These are phyloP conservation scores for Psilocybe sp. DNA, from an alignment of 768 basidiomycete genomes.

Conservation along the genomic window DNA sequence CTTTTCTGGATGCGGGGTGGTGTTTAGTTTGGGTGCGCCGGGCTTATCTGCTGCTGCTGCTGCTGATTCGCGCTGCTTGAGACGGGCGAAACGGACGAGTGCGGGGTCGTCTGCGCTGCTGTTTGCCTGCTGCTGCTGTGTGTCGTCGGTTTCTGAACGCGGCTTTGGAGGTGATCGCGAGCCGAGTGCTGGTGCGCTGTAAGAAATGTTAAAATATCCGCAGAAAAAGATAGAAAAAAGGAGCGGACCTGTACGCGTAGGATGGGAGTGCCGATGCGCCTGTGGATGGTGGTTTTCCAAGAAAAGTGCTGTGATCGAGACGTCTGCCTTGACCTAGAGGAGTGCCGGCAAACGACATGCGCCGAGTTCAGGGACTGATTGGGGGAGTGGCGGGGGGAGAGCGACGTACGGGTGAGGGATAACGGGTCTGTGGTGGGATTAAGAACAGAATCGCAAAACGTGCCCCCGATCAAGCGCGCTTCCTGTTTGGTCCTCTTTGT, in stretches of 20 bases:
- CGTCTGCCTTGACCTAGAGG: slow-evolving; percentile 84
- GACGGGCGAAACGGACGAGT: slow-evolving; percentile 39
- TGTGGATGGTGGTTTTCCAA: slow-evolving; percentile 53
- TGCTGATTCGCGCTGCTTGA: slow-evolving; percentile 41
- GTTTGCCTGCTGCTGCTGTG: slow-evolving; percentile 22
- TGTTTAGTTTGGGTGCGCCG: slow-evolving; percentile 41
- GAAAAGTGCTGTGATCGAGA: slow-evolving; percentile 77
- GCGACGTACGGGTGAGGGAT: too few species aligned
- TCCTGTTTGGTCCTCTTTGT: too few species aligned
- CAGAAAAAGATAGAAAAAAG: slow-evolving; percentile 18
- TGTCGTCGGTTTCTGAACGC: slow-evolving; percentile 27
- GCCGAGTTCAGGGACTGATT: slow-evolving; percentile 23
- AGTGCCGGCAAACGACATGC: slow-evolving; percentile 87
- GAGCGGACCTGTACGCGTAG: slow-evolving; percentile 67
- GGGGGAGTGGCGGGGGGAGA: background rate
- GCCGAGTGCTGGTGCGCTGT: slow-evolving; percentile 53
- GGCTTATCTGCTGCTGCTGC: slow-evolving; percentile 23
- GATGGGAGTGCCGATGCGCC: slow-evolving; percentile 46
- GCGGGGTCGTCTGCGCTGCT: slow-evolving; percentile 40
- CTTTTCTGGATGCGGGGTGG: slow-evolving; percentile 59
- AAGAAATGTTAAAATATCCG: slow-evolving; percentile 12
- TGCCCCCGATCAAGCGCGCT: too few species aligned
- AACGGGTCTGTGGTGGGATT: too few species aligned
- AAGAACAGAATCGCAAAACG: too few species aligned
- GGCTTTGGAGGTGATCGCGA: slow-evolving; percentile 60